phyloP scores from a whole-genome alignment of 2,329 filamentous ascomycete genomes.

The Penicillium nordicum region DNA sequence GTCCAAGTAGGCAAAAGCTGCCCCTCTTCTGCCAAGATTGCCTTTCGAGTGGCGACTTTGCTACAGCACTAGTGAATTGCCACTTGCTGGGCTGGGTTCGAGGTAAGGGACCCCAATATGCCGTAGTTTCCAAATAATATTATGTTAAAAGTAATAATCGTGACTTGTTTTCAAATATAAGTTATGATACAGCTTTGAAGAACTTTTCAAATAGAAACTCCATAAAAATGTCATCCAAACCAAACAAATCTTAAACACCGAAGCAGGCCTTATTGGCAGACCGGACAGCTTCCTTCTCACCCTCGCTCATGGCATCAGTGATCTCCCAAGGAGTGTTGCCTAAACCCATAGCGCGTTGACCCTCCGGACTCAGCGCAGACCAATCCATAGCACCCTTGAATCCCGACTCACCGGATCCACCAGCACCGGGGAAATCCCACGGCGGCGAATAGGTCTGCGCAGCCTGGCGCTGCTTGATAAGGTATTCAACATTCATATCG shows the following conservation, averaged over 20 bases:
- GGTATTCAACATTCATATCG: conserved; percentile 67
- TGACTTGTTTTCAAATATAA: neutral
- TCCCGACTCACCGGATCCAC: conserved; percentile 41
- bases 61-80: neutral
- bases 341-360: conserved; percentile 55
- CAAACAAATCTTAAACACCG: conserved; percentile 15
- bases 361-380: conserved; percentile 44
- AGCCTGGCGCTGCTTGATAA: conserved; percentile 65
- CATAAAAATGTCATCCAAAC: neutral
- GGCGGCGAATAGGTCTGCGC: conserved; percentile 66
- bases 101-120: neutral
- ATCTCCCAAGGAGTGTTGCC: conserved; percentile 49
- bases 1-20: neutral
- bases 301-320: conserved; percentile 46
- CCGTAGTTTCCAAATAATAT: neutral
- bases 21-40: conserved; percentile 1
- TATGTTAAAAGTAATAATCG: neutral
- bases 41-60: neutral
- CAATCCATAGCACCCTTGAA: conserved; percentile 41
- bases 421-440: conserved; percentile 65
- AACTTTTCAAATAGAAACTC: neutral
- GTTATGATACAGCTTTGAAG: neutral
- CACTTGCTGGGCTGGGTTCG: neutral
- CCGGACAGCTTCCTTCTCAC: conserved; percentile 52
- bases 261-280: conserved; percentile 56